These are phyloP conservation scores for Boletus subparvulus DNA, from an alignment of 768 basidiomycete species.

Conservation along the genomic window DNA sequence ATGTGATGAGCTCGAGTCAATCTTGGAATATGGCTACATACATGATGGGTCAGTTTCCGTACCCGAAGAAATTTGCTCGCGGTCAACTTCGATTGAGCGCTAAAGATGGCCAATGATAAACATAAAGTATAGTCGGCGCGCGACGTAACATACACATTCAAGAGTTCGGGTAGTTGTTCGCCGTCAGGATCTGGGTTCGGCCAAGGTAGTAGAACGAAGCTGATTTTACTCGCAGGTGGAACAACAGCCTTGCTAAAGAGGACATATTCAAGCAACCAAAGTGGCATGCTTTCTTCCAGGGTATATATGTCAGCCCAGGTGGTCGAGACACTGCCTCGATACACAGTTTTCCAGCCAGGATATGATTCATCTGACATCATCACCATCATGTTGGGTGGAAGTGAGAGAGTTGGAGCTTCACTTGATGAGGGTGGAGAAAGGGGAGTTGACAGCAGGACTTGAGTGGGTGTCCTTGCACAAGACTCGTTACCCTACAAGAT, in stretches of 20 bases:
- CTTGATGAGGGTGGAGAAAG: slow-evolving; percentile 63
- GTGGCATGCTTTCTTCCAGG: slow-evolving; percentile 77
- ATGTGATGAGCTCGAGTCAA: slow-evolving; percentile 5
- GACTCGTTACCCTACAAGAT: slow-evolving; percentile 24
- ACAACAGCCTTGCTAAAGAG: slow-evolving; percentile 61
- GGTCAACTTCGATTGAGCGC: slow-evolving; percentile 80
- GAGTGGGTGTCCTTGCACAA: slow-evolving; percentile 49
- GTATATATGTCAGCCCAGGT: slow-evolving; percentile 51
- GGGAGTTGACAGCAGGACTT: slow-evolving; percentile 52
- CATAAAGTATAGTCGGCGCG: background rate
- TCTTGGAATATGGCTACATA: slow-evolving; percentile 38
- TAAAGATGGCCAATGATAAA: slow-evolving; percentile 26
- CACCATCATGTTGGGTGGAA: slow-evolving; percentile 61
- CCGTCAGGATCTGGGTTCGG: slow-evolving; percentile 52
- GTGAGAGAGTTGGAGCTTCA: slow-evolving; percentile 68
- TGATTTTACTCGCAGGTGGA: slow-evolving; percentile 67
- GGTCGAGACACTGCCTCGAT: slow-evolving; percentile 65
- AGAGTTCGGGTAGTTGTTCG: slow-evolving; percentile 72
- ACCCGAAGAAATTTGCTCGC: slow-evolving; percentile 85
- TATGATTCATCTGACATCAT: slow-evolving; percentile 81
- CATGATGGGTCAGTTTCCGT: slow-evolving; percentile 80
- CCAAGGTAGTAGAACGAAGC: slow-evolving; percentile 87
- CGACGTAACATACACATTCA: slow-evolving; percentile 69
- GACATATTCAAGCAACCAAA: slow-evolving; percentile 88
- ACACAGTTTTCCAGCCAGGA: slow-evolving; percentile 73